Evolutionary conservation across 75 land plant genomes (phyloP).

Genomic region (Picea glauca): DNA sequence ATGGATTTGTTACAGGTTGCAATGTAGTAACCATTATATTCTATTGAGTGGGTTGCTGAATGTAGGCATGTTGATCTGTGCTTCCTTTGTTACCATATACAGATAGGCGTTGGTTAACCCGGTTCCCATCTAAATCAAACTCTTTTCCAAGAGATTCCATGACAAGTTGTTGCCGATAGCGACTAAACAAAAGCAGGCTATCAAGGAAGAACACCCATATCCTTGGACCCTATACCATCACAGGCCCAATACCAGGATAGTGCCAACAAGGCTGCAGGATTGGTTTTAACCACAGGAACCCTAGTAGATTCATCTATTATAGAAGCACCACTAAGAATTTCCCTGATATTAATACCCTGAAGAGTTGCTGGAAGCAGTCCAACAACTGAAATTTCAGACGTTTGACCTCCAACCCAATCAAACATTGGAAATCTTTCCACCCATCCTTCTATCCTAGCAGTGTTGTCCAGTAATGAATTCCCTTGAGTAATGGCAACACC

Average conservation of each 20-base stretch:
- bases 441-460: slow-evolving; percentile 92
- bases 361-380: slow-evolving; percentile 92
- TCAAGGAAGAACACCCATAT: slow-evolving; percentile 96
- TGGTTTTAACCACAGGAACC: slow-evolving; percentile 58
- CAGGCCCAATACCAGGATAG: slow-evolving; percentile 96
- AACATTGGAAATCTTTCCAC: slow-evolving; percentile 95
- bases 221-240: slow-evolving; percentile 89
- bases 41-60: slow-evolving; percentile 39
- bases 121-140: slow-evolving; percentile 87
- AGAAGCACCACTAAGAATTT: slow-evolving; percentile 87
- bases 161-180: slow-evolving; percentile 86
- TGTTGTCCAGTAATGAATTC: slow-evolving; percentile 84
- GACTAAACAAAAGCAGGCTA: slow-evolving; percentile 84
- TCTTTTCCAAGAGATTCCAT: slow-evolving; percentile 98
- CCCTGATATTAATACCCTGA: slow-evolving; percentile 87
- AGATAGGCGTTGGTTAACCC: slow-evolving; percentile 89
- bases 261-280: slow-evolving; percentile 94
- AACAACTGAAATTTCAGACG: slow-evolving; percentile 96
- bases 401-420: slow-evolving; percentile 97
- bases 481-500: slow-evolving; percentile 98
- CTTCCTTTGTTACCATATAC: slow-evolving; percentile 98
- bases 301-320: slow-evolving; percentile 90
- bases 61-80: slow-evolving; percentile 97
- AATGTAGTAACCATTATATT: no score
- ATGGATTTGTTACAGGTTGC: slow-evolving; percentile 58